phyloP scores from a whole-genome alignment of 495 filamentous ascomycete species.

The Aspergillus heteromorphus region DNA sequence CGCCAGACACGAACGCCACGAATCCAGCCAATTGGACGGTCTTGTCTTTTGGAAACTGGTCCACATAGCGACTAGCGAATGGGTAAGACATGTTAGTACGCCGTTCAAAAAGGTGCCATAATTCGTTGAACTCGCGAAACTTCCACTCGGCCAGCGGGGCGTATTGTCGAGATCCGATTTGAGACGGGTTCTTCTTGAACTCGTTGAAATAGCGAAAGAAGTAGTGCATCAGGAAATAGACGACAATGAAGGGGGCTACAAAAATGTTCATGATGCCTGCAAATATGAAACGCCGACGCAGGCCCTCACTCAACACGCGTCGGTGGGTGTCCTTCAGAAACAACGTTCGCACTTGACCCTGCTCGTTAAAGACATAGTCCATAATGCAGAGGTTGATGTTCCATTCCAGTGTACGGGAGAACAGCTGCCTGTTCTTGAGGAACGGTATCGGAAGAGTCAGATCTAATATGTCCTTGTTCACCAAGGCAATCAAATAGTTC shows the following conservation, averaged over 20 bases:
- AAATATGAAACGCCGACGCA: conserved; percentile 72
- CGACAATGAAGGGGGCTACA: conserved; percentile 74
- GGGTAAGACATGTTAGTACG: conserved; percentile 92
- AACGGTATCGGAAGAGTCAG: conserved; percentile 83
- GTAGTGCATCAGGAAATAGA: conserved; percentile 78
- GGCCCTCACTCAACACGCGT: conserved; percentile 65
- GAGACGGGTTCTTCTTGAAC: conserved; percentile 85
- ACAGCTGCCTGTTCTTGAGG: conserved; percentile 67
- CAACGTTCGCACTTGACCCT: conserved; percentile 73
- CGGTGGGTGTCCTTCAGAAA: conserved; percentile 81
- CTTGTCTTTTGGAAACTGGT: conserved; percentile 96
- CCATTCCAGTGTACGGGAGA: conserved; percentile 82
- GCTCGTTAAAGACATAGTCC: conserved; percentile 88
- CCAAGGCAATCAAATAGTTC: conserved; percentile 91
- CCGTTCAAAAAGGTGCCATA: conserved; percentile 84
- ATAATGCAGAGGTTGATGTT: conserved; percentile 81
- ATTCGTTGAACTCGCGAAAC: conserved; percentile 96
- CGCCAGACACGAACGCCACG: conserved; percentile 79
- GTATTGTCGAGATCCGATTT: conserved; percentile 77
- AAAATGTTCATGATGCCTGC: conserved; percentile 81
- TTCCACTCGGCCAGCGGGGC: conserved; percentile 96
- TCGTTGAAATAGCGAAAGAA: conserved; percentile 94
- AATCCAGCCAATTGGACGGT: conserved; percentile 76
- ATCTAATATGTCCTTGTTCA: conserved; percentile 94
- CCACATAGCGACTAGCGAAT: conserved; percentile 84